Evolutionary conservation across 495 filamentous ascomycete species (phyloP), one percentile per base, ranked within the genome.

Genomic region (Xylaria intraflava): DNA sequence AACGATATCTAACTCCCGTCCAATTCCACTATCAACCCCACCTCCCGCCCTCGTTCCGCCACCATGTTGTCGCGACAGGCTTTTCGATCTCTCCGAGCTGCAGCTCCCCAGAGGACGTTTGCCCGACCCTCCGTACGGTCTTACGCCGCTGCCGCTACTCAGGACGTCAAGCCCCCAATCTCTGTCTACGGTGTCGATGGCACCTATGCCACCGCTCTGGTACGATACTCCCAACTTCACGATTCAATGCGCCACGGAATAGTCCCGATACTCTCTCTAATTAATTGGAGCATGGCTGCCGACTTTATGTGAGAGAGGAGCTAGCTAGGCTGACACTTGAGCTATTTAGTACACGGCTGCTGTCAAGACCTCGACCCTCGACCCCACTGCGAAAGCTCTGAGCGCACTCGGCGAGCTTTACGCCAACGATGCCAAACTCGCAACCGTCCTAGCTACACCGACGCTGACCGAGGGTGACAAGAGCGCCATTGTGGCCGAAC

Each of bases 131-230:
- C 62, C 12, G 65, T 79, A 65, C 81, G 90, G 62, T 76, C 78
- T 68, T 97, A 89, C 74, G 91, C 93, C 70, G 78, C 88, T 56
- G 72, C 79, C 66, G 62, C 73, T 50, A 55, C 62, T 49, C 79
- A 83, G 65, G 80, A 83, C 43, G 74, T 83, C 66, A 91, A 87
- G 78, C 83, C 91, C 57, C 93, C 93, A 48, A 79, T 96, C 67
- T 82, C 90, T 50, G 78, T 98, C 58, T 98, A 88, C 74, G 93
- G 93, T 56, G 78, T 98, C 74, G 93, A 96, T 72, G 93, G 93
- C 64, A 97, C 92, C 66, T 98, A 98, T 77, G 94, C 93, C 65
- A 88, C 83, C 78, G 93, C 93, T 77, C 78, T 98, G 84, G 93
- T 98, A 89, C 70, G 83, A 45, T 30, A 19, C 30, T 42, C 49